Evolutionary conservation across 2,329 filamentous ascomycete genomes (phyloP).

Genomic region (Curvularia sp.): DNA sequence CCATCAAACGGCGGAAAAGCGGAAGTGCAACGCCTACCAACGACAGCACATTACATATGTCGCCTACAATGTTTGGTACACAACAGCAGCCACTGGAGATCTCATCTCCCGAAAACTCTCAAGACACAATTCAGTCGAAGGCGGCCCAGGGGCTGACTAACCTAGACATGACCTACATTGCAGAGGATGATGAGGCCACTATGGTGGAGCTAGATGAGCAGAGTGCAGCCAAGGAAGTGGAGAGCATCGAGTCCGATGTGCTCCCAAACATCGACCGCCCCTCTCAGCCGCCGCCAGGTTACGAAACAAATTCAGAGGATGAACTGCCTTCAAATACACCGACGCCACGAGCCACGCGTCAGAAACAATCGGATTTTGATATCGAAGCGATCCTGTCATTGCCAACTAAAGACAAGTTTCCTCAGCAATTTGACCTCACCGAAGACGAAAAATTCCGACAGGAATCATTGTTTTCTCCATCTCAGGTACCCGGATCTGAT

Average conservation of each 20-base stretch:
- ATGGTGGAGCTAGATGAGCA: conserved; percentile 10
- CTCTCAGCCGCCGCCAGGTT: conserved; percentile 1
- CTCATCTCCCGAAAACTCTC: conserved; percentile 28
- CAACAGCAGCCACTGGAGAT: conserved; percentile 30
- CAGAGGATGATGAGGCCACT: conserved; percentile 1
- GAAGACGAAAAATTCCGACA: conserved; percentile 10
- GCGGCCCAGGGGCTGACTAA: conserved; percentile 10
- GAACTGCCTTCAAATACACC: conserved; percentile 35
- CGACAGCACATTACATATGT: neutral
- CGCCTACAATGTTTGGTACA: conserved; percentile 12
- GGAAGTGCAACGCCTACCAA: conserved; percentile 14
- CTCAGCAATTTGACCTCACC: conserved; percentile 16
- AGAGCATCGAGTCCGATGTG: conserved; percentile 29
- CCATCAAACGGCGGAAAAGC: conserved; percentile 28
- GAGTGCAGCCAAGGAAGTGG: conserved; percentile 4
- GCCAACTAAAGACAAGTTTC: conserved; percentile 25
- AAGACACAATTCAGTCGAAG: conserved; percentile 15
- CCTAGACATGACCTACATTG: conserved; percentile 4
- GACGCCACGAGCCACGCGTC: conserved; percentile 38
- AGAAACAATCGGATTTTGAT: conserved; percentile 32
- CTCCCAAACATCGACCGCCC: conserved; percentile 7
- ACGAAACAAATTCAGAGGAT: conserved; percentile 14
- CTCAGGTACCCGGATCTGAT: conserved; percentile 30
- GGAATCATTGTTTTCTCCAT: conserved; percentile 18
- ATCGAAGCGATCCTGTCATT: conserved; percentile 48